Percentiles rank a stretch among this genome's conserved stretches.
These are phyloP conservation scores for Phytophthora palmivora DNA, from an alignment of 352 stramenopile species.

Conservation along the genomic window DNA sequence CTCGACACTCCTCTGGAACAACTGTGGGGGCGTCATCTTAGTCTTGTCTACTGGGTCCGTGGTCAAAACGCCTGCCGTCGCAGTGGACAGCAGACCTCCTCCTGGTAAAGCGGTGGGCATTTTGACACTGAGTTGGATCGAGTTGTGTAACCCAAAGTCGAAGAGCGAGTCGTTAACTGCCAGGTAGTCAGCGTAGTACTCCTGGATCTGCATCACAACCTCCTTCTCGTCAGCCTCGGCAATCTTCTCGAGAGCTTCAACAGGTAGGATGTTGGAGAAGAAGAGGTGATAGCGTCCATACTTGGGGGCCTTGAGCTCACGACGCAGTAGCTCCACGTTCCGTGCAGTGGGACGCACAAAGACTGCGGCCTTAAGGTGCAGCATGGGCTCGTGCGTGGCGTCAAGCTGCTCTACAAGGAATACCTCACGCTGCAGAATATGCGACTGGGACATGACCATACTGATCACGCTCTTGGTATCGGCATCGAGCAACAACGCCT, in stretches of 20 bases:
- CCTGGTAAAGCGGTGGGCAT: slow-evolving; percentile 33
- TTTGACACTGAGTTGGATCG: slow-evolving; percentile 60
- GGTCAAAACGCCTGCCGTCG: slow-evolving; percentile 58
- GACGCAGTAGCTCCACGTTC: slow-evolving; percentile 92
- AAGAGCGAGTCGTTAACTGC: slow-evolving; percentile 98
- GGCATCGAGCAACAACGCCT: slow-evolving; percentile 96
- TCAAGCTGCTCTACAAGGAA: slow-evolving; percentile 96
- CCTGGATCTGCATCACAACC: slow-evolving; percentile 95
- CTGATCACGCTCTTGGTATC: slow-evolving; percentile 95
- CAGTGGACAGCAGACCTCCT: slow-evolving; percentile 40
- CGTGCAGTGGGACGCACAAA: slow-evolving; percentile 94
- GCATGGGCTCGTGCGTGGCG: slow-evolving; percentile 82
- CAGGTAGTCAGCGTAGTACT: slow-evolving; percentile 99
- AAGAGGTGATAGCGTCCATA: slow-evolving; percentile 99
- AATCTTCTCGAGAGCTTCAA: slow-evolving; percentile 95
- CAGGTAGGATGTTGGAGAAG: slow-evolving; percentile 97
- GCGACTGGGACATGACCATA: slow-evolving; percentile 96
- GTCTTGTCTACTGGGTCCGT: slow-evolving; percentile 43
- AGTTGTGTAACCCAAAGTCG: slow-evolving; percentile 93
- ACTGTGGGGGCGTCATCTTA: slow-evolving; percentile 32
- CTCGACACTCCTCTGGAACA: slow-evolving; percentile 94
- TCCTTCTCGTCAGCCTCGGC: slow-evolving; percentile 96
- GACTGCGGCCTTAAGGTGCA: slow-evolving; percentile 95
- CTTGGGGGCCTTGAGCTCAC: slow-evolving; percentile 94
- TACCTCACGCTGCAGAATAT: slow-evolving; percentile 96